These are phyloP conservation scores for Diaporthe ampelina DNA, from an alignment of 2,329 filamentous ascomycete genomes.

Conservation along the genomic window DNA sequence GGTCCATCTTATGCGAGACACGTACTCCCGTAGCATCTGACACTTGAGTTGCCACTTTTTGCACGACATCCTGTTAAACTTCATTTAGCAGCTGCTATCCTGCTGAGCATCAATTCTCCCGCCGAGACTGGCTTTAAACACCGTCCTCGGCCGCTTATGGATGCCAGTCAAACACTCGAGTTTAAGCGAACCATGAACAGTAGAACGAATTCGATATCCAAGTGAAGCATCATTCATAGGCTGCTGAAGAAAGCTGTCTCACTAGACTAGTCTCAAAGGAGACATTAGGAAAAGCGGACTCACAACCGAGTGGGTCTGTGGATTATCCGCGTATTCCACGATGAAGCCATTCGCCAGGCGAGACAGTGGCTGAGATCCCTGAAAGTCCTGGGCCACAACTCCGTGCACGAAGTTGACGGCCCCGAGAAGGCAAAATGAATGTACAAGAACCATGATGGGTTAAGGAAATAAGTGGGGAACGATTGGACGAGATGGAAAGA, in stretches of 20 bases:
- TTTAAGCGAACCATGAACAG: neutral
- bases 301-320: constrained; percentile 17
- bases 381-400: constrained; percentile 18
- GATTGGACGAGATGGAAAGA: neutral
- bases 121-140: neutral
- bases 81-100: neutral
- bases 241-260: neutral
- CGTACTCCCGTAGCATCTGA: constrained; percentile 16
- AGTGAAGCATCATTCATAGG: no score
- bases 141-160: neutral
- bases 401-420: constrained; percentile 7
- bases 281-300: neutral
- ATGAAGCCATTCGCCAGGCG: constrained; percentile 34
- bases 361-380: neutral
- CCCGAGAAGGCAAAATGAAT: constrained; percentile 20
- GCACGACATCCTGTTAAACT: constrained; percentile 5
- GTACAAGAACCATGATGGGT: constrained; percentile 1
- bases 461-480: neutral
- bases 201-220: neutral
- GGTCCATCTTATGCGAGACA: constrained; percentile 33
- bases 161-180: neutral
- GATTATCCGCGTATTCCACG: constrained; percentile 31
- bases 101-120: neutral
- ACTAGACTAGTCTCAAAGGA: neutral
- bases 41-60: constrained; percentile 16